A percentile compares a stretch with the other conserved stretches of the same genome.
phyloP scores from a whole-genome alignment of 805 yeast genomes.

The Wickerhamomyces pijperi region DNA sequence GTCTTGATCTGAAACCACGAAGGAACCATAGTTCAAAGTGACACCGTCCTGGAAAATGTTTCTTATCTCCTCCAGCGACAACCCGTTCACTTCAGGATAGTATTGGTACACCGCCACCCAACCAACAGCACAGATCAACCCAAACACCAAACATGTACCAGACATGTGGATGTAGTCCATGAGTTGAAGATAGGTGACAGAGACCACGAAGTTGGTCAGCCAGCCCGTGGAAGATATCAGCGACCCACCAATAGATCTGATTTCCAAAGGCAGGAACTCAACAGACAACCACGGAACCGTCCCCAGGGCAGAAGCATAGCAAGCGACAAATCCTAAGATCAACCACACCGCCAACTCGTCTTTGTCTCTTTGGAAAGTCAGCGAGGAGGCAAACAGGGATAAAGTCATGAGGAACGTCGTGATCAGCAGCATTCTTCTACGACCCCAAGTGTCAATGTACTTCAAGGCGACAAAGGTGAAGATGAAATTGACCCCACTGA shows the following conservation, averaged over 20 bases:
- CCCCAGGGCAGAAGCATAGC: constrained; percentile 33
- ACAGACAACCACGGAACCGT: constrained; percentile 35
- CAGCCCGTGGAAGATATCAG: constrained; percentile 32
- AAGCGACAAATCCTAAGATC: constrained; percentile 26
- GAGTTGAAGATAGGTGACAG: constrained; percentile 24
- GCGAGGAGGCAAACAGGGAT: constrained; percentile 22
- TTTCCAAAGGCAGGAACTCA: constrained; percentile 31
- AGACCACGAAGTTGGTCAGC: constrained; percentile 27
- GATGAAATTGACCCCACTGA: constrained; percentile 43
- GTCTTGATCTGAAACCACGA: too few relatives aligned
- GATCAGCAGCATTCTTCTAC: constrained; percentile 29
- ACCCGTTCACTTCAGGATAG: constrained; percentile 35
- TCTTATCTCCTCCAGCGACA: constrained; percentile 31
- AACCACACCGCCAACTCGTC: constrained; percentile 11
- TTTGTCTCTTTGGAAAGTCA: constrained; percentile 15
- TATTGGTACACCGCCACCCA: constrained; percentile 29
- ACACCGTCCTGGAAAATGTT: constrained; percentile 29
- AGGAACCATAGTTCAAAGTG: constrained; percentile 21
- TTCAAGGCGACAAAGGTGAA: constrained; percentile 43
- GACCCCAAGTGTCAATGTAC: constrained; percentile 41
- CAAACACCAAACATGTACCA: constrained; percentile 25
- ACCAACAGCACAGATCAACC: constrained; percentile 20
- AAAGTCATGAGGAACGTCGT: constrained; percentile 30
- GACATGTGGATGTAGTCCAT: constrained; percentile 20
- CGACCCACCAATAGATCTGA: constrained; percentile 31